Conservation (phyloP, 495 filamentous ascomycete genomes). For the Trypethelium eluteriae region DNA sequence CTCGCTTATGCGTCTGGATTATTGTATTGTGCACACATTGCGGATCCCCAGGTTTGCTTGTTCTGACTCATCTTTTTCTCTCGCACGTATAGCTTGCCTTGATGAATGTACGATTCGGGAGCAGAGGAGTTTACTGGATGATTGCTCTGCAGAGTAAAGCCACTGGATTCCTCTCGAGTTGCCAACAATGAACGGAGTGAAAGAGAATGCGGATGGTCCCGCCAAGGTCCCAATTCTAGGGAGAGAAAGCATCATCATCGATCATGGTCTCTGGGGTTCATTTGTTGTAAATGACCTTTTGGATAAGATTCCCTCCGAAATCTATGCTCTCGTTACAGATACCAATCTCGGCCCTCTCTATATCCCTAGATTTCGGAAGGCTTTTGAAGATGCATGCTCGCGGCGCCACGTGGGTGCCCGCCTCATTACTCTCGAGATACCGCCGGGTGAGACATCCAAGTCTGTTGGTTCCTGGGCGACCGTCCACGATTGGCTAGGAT, state of each 20-base stretch:
- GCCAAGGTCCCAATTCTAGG: slow-evolving; percentile 49
- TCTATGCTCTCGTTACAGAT: slow-evolving; percentile 93
- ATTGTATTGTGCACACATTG: neutral
- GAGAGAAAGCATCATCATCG: slow-evolving; percentile 77
- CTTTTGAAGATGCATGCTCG: slow-evolving; percentile 48
- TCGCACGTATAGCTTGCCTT: neutral
- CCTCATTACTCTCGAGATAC: slow-evolving; percentile 76
- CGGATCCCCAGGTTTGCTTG: neutral
- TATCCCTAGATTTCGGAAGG: slow-evolving; percentile 62
- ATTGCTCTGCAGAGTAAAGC: neutral
- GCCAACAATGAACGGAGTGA: slow-evolving; percentile 9
- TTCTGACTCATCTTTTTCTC: neutral
- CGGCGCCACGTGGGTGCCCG: slow-evolving; percentile 41
- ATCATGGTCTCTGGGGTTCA: slow-evolving; percentile 77
- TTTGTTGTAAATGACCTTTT: slow-evolving; percentile 79
- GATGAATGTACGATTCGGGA: neutral
- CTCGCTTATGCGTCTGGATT: no score
- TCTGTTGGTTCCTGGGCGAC: slow-evolving; percentile 85
- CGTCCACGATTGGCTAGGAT: slow-evolving; percentile 96
- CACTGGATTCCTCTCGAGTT: neutral
- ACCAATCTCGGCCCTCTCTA: slow-evolving; percentile 81
- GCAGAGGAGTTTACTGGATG: neutral
- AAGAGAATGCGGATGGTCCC: slow-evolving; percentile 21
- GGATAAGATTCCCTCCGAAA: slow-evolving; percentile 67
- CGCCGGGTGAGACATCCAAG: slow-evolving; percentile 90